Evolutionary conservation across 2,329 filamentous ascomycete genomes (phyloP).

Genomic region (Pyricularia pennisetigena): DNA sequence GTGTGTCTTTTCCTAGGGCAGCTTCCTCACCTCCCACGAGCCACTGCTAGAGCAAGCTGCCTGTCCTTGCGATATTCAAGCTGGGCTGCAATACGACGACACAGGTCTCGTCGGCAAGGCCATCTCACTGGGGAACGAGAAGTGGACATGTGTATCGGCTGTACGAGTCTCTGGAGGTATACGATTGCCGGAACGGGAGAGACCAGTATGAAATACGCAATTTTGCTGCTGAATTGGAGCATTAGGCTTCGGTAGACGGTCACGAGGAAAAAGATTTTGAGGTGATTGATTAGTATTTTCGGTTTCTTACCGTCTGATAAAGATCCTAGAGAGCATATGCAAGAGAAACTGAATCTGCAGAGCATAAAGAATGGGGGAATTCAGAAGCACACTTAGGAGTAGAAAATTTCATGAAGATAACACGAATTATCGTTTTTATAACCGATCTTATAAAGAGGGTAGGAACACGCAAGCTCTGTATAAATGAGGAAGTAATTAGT

Average conservation of each 20-base stretch:
- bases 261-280: conserved; percentile 22
- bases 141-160: conserved; percentile 34
- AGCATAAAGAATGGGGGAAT: neutral
- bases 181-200: conserved; percentile 18
- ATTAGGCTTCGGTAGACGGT: conserved; percentile 13
- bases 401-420: neutral
- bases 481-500: no score
- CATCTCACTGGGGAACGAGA: conserved; percentile 22
- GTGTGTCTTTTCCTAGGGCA: conserved; percentile 33
- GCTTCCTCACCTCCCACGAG: conserved; percentile 32
- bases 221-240: conserved; percentile 19
- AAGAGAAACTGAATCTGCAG: neutral
- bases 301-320: neutral
- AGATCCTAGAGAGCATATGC: neutral
- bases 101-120: conserved; percentile 31
- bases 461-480: no score
- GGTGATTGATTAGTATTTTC: conserved; percentile 19
- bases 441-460: neutral
- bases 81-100: conserved; percentile 32
- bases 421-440: neutral
- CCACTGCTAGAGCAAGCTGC: conserved; percentile 31
- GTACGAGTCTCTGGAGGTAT: conserved; percentile 34
- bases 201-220: conserved; percentile 30
- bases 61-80: conserved; percentile 36
- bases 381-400: neutral